These are phyloP conservation scores for Podila clonocystis DNA, from an alignment of 192 early-diverging fungal species.

Conservation along the genomic window DNA sequence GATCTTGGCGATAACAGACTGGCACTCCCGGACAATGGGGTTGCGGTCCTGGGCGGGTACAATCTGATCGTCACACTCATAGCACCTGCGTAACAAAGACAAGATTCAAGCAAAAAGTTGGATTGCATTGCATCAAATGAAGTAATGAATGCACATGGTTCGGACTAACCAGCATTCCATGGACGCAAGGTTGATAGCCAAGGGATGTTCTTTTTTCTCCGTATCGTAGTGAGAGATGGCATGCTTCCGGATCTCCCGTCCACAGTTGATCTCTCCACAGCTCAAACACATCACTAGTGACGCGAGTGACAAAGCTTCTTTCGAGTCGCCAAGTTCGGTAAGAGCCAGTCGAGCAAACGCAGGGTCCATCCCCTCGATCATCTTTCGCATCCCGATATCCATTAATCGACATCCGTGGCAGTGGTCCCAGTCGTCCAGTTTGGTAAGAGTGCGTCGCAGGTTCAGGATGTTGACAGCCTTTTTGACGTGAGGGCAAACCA, in stretches of 20 bases:
- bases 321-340: background rate
- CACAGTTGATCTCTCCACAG: constrained; percentile 29
- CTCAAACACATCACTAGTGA: constrained; percentile 17
- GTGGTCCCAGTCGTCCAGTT: constrained; percentile 33
- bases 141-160: background rate
- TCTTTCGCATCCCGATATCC: background rate
- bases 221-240: background rate
- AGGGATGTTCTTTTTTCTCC: constrained; percentile 1
- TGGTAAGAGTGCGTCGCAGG: constrained; percentile 5
- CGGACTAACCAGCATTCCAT: constrained; percentile 12
- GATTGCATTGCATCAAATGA: background rate
- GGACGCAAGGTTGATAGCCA: constrained; percentile 13
- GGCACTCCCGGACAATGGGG: constrained; percentile 6
- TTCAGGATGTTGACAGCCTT: constrained; percentile 17
- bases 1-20: background rate
- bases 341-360: background rate
- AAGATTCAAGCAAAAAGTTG: background rate
- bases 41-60: constrained; percentile 10
- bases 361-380: background rate
- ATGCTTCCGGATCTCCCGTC: constrained; percentile 8
- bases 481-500: constrained; percentile 28
- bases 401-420: background rate
- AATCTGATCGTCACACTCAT: constrained; percentile 23
- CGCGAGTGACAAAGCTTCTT: background rate
- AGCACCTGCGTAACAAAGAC: constrained; percentile 12